Evolutionary conservation across 768 basidiomycete species (phyloP).

Genomic region (Calvatia gigantea): DNA sequence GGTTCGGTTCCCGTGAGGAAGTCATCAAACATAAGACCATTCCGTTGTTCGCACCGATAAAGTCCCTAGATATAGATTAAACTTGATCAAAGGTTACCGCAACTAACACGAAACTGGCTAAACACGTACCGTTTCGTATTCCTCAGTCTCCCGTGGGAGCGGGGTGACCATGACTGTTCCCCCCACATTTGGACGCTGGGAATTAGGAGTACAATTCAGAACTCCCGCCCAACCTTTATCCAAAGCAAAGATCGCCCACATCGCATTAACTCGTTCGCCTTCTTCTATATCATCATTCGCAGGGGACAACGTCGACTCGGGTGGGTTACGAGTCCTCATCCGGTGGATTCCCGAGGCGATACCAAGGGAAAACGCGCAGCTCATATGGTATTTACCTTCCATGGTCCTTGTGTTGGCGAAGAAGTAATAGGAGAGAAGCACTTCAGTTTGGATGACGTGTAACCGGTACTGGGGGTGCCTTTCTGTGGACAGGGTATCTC

Average conservation of each 20-base stretch:
- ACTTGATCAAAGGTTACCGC: background rate
- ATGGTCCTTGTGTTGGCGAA: slow-evolving; percentile 45
- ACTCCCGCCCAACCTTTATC: slow-evolving; percentile 42
- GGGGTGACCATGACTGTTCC: slow-evolving; percentile 30
- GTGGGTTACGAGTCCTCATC: slow-evolving; percentile 20
- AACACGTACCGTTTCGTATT: slow-evolving; percentile 28
- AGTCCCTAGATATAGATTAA: background rate
- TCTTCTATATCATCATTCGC: slow-evolving; percentile 28
- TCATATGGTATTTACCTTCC: slow-evolving; percentile 41
- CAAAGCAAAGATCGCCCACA: slow-evolving; percentile 31
- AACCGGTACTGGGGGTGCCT: slow-evolving; percentile 39
- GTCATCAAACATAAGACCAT: background rate
- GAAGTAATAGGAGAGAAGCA: slow-evolving; percentile 55
- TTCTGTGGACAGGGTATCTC: slow-evolving; percentile 28
- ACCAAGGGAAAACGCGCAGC: slow-evolving; percentile 31
- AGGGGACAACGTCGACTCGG: slow-evolving; percentile 29
- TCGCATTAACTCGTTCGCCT: slow-evolving; percentile 33
- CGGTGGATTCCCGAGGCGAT: slow-evolving; percentile 36
- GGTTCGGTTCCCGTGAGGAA: background rate
- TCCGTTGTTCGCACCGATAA: background rate
- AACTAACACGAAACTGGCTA: background rate
- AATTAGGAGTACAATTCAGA: slow-evolving; percentile 31
- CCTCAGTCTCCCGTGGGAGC: slow-evolving; percentile 34
- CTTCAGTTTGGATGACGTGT: slow-evolving; percentile 49
- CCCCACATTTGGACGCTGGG: slow-evolving; percentile 15